phyloP scores from a whole-genome alignment of 176 grass and related monocot species.

The Olyra latifolia region DNA sequence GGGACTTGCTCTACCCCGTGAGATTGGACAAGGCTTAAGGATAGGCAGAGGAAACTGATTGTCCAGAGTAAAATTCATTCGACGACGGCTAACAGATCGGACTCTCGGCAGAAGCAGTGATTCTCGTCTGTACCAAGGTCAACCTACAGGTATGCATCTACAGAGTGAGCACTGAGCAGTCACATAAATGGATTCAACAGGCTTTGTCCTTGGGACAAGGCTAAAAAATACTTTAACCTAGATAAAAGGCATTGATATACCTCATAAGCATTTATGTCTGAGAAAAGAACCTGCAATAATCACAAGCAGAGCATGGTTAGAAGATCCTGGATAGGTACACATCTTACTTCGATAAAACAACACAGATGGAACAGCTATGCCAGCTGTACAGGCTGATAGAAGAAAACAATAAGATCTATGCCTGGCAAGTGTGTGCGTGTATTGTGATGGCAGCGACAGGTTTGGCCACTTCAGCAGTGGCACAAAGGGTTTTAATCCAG shows the following conservation, averaged over 20 bases:
- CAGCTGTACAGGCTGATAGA: neutral
- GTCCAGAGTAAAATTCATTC: conserved; percentile 46
- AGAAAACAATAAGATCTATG: neutral
- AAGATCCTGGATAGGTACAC: neutral
- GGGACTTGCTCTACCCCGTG: neutral
- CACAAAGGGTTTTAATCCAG: no score
- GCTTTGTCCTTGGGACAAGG: neutral
- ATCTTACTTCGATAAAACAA: neutral
- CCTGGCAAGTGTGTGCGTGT: neutral
- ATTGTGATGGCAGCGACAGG: no score
- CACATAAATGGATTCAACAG: neutral
- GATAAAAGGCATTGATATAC: conserved; percentile 36
- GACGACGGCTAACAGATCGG: conserved; percentile 79
- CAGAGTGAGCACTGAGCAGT: neutral
- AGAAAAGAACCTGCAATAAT: conserved; percentile 83
- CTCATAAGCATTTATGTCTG: conserved; percentile 93
- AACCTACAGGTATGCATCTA: conserved; percentile 54
- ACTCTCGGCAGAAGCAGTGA: conserved; percentile 74
- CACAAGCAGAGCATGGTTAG: conserved; percentile 10
- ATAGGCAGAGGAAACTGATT: neutral
- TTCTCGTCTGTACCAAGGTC: conserved; percentile 83
- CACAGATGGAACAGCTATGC: neutral
- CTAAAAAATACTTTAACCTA: neutral
- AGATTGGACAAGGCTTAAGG: neutral
- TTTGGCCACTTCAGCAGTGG: no score